phyloP scores from a whole-genome alignment of 1,139 yeast species.

The Yamadazyma buinensis region DNA sequence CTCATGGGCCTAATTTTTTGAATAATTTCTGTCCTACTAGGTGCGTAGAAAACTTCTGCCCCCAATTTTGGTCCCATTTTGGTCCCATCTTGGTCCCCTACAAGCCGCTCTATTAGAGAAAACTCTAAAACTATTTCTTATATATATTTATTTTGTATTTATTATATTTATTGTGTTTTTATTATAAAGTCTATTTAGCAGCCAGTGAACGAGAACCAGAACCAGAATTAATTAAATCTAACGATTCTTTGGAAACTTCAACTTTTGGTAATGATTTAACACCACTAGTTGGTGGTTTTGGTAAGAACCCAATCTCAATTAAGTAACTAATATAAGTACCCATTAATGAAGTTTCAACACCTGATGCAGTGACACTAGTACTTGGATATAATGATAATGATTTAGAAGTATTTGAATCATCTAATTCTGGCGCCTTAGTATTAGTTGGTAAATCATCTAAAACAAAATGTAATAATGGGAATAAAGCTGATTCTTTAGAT shows the following conservation, averaged over 20 bases:
- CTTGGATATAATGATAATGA: constrained; percentile 55
- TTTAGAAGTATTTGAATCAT: constrained; percentile 70
- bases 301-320: constrained; percentile 73
- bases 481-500: constrained; percentile 77
- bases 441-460: constrained; percentile 86
- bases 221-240: constrained; percentile 65
- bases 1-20: not conserved
- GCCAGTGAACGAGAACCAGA: constrained; percentile 86
- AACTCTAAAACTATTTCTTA: no score
- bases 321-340: constrained; percentile 80
- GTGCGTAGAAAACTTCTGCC: no score
- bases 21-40: not conserved
- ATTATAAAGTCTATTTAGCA: constrained; percentile 36
- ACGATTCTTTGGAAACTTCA: constrained; percentile 52
- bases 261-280: constrained; percentile 53
- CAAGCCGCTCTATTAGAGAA: no score
- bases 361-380: constrained; percentile 65
- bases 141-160: no score
- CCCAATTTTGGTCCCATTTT: no score
- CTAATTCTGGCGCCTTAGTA: constrained; percentile 93
- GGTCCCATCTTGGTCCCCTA: no score
- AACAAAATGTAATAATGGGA: constrained; percentile 91
- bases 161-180: no score
- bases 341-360: constrained; percentile 63
- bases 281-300: constrained; percentile 48